Evolutionary conservation across 805 yeast species (phyloP), one percentile per base, ranked within the genome.

Genomic region (Teunomyces barrocoloradensis): DNA sequence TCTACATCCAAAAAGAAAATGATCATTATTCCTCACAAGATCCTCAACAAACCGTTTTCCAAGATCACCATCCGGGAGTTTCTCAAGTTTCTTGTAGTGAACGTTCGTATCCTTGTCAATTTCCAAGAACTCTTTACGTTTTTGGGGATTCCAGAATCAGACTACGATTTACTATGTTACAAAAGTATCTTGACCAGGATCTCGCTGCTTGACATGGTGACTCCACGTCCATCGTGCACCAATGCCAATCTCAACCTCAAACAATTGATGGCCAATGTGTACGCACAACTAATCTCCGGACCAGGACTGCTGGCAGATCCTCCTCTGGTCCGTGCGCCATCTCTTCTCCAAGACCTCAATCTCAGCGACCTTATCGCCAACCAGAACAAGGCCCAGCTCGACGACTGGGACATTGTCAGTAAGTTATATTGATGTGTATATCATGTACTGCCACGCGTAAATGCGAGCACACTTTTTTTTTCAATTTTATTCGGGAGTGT

Each of bases 21-120:
- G 21, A 64, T 71, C 7, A 62, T 73, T 6, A 64, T 72, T 5
- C 77, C 78, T 1, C 77, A 73, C 49, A 65, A 65, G 49, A 69
- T 73, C n/a, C 59, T 73, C 38, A 65, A 61, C 48, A 69, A 70
- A 44, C 76, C 77, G 10, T 68, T 73, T 50, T 58, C 65, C 29
- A 66, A 66, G 45, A 57, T 73, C 27, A 56, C 68, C 21, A 58
- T 68, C 13, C 63, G 63, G 45, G 77, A 73, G 49, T 71, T 66
- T 47, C 55, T 71, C 41, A 59, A 57, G 47, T 71, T 73, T 45
- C 56, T 73, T 5, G 60, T 65, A 51, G 52, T 71, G 0, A 57
- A 73, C 5, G 76, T 68, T 4, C 71, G 72, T 49, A 61, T 73
- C 4, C 42, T 73, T 2, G 56, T 64, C 27, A 71, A 70, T 47